Evolutionary conservation across 164 flowering plant species (phyloP), one percentile per base, ranked within the genome.

Genomic region (Aristolochia fimbriata): DNA sequence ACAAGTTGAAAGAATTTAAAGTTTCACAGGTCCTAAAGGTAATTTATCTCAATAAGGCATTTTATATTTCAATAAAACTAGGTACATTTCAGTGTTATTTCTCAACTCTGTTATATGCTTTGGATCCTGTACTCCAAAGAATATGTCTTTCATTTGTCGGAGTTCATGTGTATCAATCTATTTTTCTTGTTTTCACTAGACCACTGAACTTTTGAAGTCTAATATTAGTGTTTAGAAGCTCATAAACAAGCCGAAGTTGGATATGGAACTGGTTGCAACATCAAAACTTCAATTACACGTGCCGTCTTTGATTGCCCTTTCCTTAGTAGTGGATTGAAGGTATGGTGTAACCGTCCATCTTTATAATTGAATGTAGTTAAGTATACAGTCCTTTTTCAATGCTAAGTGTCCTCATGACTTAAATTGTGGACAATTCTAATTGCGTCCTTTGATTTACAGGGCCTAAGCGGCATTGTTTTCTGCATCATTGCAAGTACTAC

Each of bases 271-370:
- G 96, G 83, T 63, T 61, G 72, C 60, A 74, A 72, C 74, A 65
- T 81, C 37, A 74, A 74, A 76, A 67, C 79, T 41, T 87, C 98
- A 48, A 79, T 90, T 59, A 63, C 61, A 50, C 81, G 69, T 72
- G 89, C 98, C 65, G 66, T 86, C 54, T 79, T 78, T 69, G 90
- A 86, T 58, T 85, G 97, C 60, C 94, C 97, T 69, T 93, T 89
- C 73, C 78, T 89, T 64, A 78, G 71, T 65, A 73, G 67, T 22
- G 77, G 77, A 57, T 24, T 84, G 20, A 81, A 87, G 96, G 98
- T 88, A 75, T 47, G 63, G 10, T 0, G 47, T 33, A 4, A 15
- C 27, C 23, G 15, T 61, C 19, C 53, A 25, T 55, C 4, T 17
- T 10, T 41, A 19, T 19, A 13, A 58, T 4, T 10, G 15, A 37